Evolutionary conservation across 768 basidiomycete species (phyloP).

Genomic region (Hygrophorus russula): DNA sequence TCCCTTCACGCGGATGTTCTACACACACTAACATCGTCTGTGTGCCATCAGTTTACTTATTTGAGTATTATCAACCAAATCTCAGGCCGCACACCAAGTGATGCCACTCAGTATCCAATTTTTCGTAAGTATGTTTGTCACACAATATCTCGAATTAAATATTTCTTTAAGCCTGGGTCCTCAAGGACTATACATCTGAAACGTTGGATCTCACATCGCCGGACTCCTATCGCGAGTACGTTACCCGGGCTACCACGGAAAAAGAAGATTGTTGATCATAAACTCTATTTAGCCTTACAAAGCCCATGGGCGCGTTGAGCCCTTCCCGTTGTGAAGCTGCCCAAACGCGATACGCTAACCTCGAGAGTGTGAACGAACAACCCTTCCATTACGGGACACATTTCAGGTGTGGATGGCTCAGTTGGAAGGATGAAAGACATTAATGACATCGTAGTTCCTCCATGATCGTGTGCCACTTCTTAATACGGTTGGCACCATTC

Average conservation of each 20-base stretch:
- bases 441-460: slow-evolving; percentile 42
- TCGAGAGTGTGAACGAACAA: slow-evolving; percentile 70
- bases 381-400: slow-evolving; percentile 95
- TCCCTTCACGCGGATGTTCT: slow-evolving; percentile 1
- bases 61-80: slow-evolving; percentile 83
- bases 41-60: slow-evolving; percentile 62
- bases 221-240: slow-evolving; percentile 65
- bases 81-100: slow-evolving; percentile 87
- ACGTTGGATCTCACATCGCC: slow-evolving; percentile 52
- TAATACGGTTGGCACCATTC: slow-evolving; percentile 82
- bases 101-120: slow-evolving; percentile 91
- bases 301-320: slow-evolving; percentile 88
- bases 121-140: slow-evolving; percentile 46
- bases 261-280: slow-evolving; percentile 1
- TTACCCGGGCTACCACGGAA: slow-evolving; percentile 1
- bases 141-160: not conserved
- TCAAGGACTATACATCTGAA: slow-evolving; percentile 73
- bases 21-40: not conserved
- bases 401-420: slow-evolving; percentile 31
- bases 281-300: slow-evolving; percentile 43
- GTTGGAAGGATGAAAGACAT: no score
- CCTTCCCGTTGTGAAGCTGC: slow-evolving; percentile 67
- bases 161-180: slow-evolving; percentile 62
- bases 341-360: slow-evolving; percentile 56
- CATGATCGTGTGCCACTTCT: slow-evolving; percentile 93